Conservation (phyloP, 176 grass and related monocot genomes). For the Zea mays region DNA sequence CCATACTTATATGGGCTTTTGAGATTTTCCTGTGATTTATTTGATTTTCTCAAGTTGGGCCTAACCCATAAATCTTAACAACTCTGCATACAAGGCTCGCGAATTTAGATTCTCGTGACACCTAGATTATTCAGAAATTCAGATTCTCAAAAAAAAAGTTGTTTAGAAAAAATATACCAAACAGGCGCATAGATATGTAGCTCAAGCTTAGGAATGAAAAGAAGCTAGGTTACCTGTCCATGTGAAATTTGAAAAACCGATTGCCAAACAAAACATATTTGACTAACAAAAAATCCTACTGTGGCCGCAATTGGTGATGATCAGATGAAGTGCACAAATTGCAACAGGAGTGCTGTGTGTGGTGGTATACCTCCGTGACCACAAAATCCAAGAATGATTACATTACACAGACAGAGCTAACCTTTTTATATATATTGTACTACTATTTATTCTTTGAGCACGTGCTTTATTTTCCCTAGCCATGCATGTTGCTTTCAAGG, state of each 20-base stretch:
- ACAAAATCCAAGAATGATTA: not conserved
- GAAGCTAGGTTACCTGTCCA: not conserved
- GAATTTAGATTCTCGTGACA: too few relatives aligned
- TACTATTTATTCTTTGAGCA: constrained; percentile 31
- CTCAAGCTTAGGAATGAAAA: not conserved
- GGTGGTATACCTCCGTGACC: not conserved
- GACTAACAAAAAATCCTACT: not conserved
- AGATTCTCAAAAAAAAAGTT: too few relatives aligned
- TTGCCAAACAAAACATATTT: not conserved
- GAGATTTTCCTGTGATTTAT: too few relatives aligned
- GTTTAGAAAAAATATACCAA: too few relatives aligned
- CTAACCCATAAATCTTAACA: too few relatives aligned
- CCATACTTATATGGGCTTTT: too few relatives aligned
- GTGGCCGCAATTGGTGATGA: not conserved
- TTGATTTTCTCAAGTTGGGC: too few relatives aligned
- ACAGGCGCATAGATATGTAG: too few relatives aligned
- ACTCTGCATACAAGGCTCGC: too few relatives aligned
- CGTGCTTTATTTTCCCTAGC: constrained; percentile 36
- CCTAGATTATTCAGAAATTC: too few relatives aligned
- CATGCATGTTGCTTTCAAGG: constrained; percentile 49
- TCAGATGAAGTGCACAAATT: not conserved
- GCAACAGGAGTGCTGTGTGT: not conserved
- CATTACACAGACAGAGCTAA: not conserved
- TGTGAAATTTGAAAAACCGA: not conserved
- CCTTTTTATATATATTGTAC: not conserved